phyloP scores from a whole-genome alignment of 352 stramenopile species.

The Phytophthora quininea region DNA sequence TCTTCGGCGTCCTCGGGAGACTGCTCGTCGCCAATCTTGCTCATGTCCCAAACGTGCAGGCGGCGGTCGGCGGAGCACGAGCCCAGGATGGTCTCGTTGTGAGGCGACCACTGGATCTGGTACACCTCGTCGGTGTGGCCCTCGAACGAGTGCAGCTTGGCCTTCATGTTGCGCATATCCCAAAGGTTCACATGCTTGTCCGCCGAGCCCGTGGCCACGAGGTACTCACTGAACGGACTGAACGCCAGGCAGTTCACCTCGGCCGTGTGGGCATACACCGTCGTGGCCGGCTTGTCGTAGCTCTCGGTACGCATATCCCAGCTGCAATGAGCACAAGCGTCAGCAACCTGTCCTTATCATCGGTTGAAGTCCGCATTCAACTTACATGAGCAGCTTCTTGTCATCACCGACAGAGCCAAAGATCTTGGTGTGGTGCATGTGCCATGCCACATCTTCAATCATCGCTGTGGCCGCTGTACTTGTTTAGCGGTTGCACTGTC shows the following conservation, averaged over 20 bases:
- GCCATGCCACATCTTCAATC: slow-evolving; percentile 99
- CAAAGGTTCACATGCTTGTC: slow-evolving; percentile 98
- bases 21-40: slow-evolving; percentile 97
- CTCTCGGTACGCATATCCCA: slow-evolving; percentile 87
- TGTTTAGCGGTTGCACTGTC: slow-evolving; percentile 85
- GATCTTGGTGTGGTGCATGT: slow-evolving; percentile 94
- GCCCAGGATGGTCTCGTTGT: slow-evolving; percentile 96
- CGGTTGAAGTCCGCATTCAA: neutral
- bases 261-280: slow-evolving; percentile 91
- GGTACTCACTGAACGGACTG: slow-evolving; percentile 96
- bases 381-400: slow-evolving; percentile 92
- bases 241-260: slow-evolving; percentile 98
- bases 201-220: slow-evolving; percentile 94
- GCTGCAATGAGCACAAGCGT: slow-evolving; percentile 19
- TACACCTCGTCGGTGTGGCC: slow-evolving; percentile 98
- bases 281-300: slow-evolving; percentile 80
- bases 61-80: slow-evolving; percentile 97
- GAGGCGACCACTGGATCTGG: slow-evolving; percentile 96
- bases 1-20: slow-evolving; percentile 97
- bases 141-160: slow-evolving; percentile 94
- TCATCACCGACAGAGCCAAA: slow-evolving; percentile 98
- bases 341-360: too few relatives aligned
- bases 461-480: slow-evolving; percentile 93
- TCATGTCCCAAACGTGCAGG: slow-evolving; percentile 98
- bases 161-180: slow-evolving; percentile 98